Percentiles rank a stretch among this genome's conserved stretches.
Evolutionary conservation across 805 yeast species (phyloP).

Genomic region (Ascoidea asiatica): DNA sequence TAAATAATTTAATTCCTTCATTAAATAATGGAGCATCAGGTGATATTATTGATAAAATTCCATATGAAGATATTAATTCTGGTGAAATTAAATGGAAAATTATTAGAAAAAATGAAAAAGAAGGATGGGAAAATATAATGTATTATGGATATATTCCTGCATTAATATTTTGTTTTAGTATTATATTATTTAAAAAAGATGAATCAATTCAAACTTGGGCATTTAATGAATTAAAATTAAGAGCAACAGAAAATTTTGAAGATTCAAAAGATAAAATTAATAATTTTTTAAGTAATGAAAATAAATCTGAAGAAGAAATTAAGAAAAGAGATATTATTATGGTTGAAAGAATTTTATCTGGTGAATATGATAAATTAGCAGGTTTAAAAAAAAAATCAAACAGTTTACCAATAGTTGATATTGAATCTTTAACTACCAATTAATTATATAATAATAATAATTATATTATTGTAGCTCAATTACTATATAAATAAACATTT

Average conservation of each 20-base stretch:
- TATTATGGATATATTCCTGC: slow-evolving; percentile 66
- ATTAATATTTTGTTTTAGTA: slow-evolving; percentile 39
- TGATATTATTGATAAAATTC: slow-evolving; percentile 71
- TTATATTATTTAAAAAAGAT: slow-evolving; percentile 35
- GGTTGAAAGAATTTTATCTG: slow-evolving; percentile 68
- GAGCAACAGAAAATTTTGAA: slow-evolving; percentile 56
- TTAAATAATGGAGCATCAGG: slow-evolving; percentile 33
- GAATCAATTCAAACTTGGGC: slow-evolving; percentile 65
- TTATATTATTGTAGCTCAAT: no score
- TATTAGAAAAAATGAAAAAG: slow-evolving; percentile 60
- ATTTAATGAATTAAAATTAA: slow-evolving; percentile 61
- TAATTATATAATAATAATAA: no score
- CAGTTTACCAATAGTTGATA: background rate
- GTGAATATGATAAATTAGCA: slow-evolving; percentile 67
- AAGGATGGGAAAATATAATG: slow-evolving; percentile 75
- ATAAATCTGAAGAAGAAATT: slow-evolving; percentile 37
- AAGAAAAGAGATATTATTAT: slow-evolving; percentile 63
- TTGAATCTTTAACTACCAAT: background rate
- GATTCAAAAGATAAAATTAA: slow-evolving; percentile 43
- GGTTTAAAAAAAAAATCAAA: slow-evolving; percentile 35
- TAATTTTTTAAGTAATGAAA: slow-evolving; percentile 22
- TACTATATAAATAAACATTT: no score
- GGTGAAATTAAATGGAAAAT: slow-evolving; percentile 73
- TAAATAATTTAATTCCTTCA: slow-evolving; percentile 37
- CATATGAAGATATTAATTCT: slow-evolving; percentile 64